Evolutionary conservation across 139 green algal species (phyloP).

Genomic region (Microglena sp.): DNA sequence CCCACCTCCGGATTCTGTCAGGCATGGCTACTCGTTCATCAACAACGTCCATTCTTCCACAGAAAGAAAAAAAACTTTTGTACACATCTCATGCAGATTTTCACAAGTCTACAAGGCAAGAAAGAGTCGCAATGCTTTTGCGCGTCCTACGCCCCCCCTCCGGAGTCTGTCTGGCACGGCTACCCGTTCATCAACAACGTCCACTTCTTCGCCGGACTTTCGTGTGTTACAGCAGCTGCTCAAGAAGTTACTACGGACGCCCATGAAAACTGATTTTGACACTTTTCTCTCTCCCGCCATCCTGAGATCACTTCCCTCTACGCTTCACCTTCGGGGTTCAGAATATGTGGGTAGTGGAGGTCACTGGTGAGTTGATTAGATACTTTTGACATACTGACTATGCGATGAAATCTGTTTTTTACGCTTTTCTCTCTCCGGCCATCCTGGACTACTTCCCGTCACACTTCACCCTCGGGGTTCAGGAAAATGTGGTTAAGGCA

Average conservation of each 20-base stretch:
- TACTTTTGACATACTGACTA: no score
- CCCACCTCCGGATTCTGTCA: background rate
- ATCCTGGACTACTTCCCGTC: background rate
- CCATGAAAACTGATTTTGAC: constrained; percentile 20
- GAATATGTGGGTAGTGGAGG: background rate
- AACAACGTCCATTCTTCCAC: constrained; percentile 18
- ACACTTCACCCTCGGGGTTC: background rate
- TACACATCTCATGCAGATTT: no score
- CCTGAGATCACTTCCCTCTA: background rate
- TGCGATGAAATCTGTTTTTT: no score
- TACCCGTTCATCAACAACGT: constrained; percentile 23
- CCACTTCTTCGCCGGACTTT: constrained; percentile 11
- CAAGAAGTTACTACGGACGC: background rate
- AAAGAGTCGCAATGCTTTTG: constrained; percentile 12
- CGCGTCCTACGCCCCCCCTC: constrained; percentile 4
- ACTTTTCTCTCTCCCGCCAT: constrained; percentile 7
- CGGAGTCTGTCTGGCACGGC: constrained; percentile 6
- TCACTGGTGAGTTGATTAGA: no score
- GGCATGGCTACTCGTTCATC: constrained; percentile 17
- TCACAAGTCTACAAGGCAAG: no score
- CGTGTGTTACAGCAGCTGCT: background rate
- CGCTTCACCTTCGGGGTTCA: constrained; percentile 5
- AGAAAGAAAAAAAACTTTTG: no score
- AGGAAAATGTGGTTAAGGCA: constrained; percentile 7
- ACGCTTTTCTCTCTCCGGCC: background rate